Base-by-base conservation (phyloP, 352 stramenopile genomes). In the Globisporangium acanthophoron region DNA sequence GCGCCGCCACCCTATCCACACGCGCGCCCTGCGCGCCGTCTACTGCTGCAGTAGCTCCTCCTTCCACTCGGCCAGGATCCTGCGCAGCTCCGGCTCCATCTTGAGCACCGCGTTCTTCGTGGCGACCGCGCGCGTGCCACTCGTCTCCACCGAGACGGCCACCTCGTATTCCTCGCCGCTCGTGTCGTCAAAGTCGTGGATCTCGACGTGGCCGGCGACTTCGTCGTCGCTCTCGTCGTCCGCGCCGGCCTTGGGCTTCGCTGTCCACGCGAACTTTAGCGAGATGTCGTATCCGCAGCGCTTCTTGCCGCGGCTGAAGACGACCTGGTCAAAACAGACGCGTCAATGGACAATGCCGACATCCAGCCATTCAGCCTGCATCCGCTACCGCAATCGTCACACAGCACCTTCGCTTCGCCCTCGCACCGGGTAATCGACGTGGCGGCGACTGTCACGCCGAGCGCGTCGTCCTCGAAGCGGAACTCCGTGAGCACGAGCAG, bases 121-220 rank as follows among this genome's bases (percentile, higher is more conserved):
- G 27, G 79, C 76, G 5, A 72, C 48, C 12, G 74, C 69, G 47
- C 80, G 74, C 61, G 87, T 59, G 35, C 71, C 71, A 54, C 47
- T 74, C 13, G 74, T 71, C 27, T 81, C 66, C 1, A 65, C 62
- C 21, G 75, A 86, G 27, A 94, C 71, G 9, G 76, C 58, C 44
- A 92, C 69, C 61, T 92, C 80, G 55, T 83, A 94, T 20, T 94
- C 85, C 33, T 92, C 85, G 20, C 82, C 80, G 58, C 62, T 88
- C 59, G 75, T 92, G 69, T 94, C 85, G 52, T 94, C 85, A 62
- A 94, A 94, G 69, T 92, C 85, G 54, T 90, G 78, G 35, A 94
- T 61, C 65, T 94, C 80, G 18, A 94, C 69, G 52, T 89, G 67
- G 31, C 85, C 85, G 37, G 71, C 74, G 18, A 87, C 72, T 20